Conservation (phyloP, 2,329 filamentous ascomycete genomes). For the Chaetomiaceae sp. region DNA sequence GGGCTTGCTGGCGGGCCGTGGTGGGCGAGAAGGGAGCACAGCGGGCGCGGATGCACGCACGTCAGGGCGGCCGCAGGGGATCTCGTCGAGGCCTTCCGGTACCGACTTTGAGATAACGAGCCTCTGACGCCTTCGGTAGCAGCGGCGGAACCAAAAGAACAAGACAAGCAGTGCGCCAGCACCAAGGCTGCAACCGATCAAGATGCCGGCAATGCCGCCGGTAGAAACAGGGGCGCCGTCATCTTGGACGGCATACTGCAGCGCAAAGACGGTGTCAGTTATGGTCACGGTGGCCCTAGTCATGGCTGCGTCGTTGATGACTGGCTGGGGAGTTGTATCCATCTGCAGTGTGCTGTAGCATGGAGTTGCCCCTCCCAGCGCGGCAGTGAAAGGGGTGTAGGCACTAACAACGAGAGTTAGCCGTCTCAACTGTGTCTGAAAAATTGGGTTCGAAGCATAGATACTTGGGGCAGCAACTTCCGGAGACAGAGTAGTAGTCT, state of each 20-base stretch:
- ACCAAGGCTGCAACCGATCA: not conserved
- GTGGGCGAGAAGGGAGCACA: too few relatives aligned
- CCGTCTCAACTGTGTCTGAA: too few relatives aligned
- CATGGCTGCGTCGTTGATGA: not conserved
- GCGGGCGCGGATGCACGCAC: too few relatives aligned
- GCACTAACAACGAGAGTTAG: conserved; percentile 12
- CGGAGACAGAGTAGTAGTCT: conserved; percentile 19
- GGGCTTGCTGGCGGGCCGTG: too few relatives aligned
- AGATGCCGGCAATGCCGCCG: conserved; percentile 6
- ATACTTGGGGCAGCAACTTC: conserved; percentile 24
- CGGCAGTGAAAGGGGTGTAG: conserved; percentile 19
- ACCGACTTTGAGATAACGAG: too few relatives aligned
- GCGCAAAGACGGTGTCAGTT: conserved; percentile 18
- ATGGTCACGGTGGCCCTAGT: conserved; percentile 17
- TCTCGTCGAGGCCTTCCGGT: too few relatives aligned
- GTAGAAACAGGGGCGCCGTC: not conserved
- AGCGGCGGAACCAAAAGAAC: not conserved
- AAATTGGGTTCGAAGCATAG: not conserved
- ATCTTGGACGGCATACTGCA: conserved; percentile 15
- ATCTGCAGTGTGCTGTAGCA: conserved; percentile 16
- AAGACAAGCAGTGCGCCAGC: not conserved
- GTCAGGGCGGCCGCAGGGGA: too few relatives aligned
- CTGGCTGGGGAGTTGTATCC: conserved; percentile 3
- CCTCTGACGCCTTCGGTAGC: too few relatives aligned
- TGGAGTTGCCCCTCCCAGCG: conserved; percentile 18